Evolutionary conservation across 2,329 filamentous ascomycete species (phyloP).

Genomic region (Xylaria sp.): DNA sequence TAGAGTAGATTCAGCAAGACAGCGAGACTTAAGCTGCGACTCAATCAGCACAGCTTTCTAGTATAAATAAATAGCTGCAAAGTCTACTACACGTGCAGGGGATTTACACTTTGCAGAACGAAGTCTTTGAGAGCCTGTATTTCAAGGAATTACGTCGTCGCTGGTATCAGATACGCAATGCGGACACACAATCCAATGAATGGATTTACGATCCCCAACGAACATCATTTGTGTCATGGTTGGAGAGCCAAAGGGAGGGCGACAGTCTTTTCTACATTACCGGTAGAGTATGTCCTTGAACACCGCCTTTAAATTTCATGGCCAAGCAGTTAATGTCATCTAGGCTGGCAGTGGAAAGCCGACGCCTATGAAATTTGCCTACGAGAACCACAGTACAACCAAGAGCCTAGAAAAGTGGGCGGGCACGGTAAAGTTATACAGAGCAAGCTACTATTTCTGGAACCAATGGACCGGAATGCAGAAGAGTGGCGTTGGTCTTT

Average conservation of each 20-base stretch:
- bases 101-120: too few relatives aligned
- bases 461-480: slow-evolving; percentile 5
- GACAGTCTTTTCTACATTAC: too few relatives aligned
- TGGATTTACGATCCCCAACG: not conserved
- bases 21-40: too few relatives aligned
- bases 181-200: not conserved
- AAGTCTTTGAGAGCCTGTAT: not conserved
- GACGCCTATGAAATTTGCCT: slow-evolving; percentile 1
- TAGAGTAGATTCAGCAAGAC: too few relatives aligned
- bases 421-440: not conserved
- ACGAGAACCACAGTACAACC: not conserved
- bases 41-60: too few relatives aligned
- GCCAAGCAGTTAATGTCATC: not conserved
- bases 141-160: slow-evolving; percentile 1
- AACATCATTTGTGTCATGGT: not conserved
- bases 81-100: too few relatives aligned
- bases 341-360: slow-evolving; percentile 8
- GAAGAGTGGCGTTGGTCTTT: not conserved
- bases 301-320: too few relatives aligned
- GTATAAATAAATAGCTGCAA: too few relatives aligned
- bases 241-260: not conserved
- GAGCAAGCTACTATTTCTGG: slow-evolving; percentile 5
- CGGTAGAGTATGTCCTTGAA: too few relatives aligned
- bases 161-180: not conserved
- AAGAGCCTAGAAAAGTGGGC: not conserved